Conservation (phyloP, 306 rosid species). For the Sphenostylis stenocarpa region DNA sequence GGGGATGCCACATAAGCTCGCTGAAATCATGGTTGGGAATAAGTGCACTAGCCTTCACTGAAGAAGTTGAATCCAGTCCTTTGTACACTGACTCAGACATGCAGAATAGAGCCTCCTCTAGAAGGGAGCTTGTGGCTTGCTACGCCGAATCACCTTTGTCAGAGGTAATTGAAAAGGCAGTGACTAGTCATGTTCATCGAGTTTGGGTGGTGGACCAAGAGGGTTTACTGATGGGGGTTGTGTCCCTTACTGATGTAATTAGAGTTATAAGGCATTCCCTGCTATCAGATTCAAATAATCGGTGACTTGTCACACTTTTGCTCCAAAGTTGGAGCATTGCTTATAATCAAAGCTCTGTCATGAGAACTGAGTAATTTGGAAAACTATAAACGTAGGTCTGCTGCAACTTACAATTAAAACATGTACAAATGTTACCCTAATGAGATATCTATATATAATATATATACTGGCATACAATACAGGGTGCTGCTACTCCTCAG, state of each 20-base stretch:
- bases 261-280: slow-evolving; percentile 62
- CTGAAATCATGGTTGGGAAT: slow-evolving; percentile 72
- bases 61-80: slow-evolving; percentile 45
- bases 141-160: slow-evolving; percentile 44
- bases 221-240: slow-evolving; percentile 70
- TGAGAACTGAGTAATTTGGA: background rate
- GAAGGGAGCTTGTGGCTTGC: slow-evolving; percentile 67
- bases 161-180: slow-evolving; percentile 60
- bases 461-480: background rate
- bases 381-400: background rate
- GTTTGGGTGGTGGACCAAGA: slow-evolving; percentile 78
- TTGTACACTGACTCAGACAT: slow-evolving; percentile 26
- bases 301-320: background rate
- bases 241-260: slow-evolving; percentile 69
- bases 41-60: slow-evolving; percentile 64
- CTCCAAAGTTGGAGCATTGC: background rate
- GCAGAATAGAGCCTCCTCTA: background rate
- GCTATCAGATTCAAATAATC: slow-evolving; percentile 16
- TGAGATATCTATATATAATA: background rate
- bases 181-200: slow-evolving; percentile 70
- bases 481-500: background rate
- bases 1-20: slow-evolving; percentile 62
- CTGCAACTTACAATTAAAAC: background rate
- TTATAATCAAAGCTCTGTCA: background rate
- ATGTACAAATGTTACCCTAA: background rate